Percentiles rank a stretch among this genome's conserved stretches.
These are phyloP conservation scores for Bruguiera gymnorhiza DNA, from an alignment of 345 rosid species.

Conservation along the genomic window DNA sequence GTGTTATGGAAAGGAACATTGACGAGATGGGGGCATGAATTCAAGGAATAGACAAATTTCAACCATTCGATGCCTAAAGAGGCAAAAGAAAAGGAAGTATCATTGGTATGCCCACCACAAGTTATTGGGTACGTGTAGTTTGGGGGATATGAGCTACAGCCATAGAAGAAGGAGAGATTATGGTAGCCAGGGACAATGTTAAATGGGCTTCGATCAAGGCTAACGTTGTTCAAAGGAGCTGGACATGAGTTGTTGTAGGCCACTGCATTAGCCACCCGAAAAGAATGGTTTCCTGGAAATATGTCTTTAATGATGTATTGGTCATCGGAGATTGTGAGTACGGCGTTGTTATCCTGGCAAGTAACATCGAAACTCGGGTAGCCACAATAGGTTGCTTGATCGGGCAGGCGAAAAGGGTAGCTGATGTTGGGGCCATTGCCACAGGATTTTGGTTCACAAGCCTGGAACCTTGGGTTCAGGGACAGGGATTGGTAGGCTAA, in stretches of 20 bases:
- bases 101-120: slow-evolving; percentile 30
- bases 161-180: slow-evolving; percentile 39
- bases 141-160: slow-evolving; percentile 33
- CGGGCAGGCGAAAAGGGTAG: slow-evolving; percentile 48
- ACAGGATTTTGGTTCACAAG: slow-evolving; percentile 47
- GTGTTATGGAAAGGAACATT: slow-evolving; percentile 25
- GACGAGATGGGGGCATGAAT: slow-evolving; percentile 32
- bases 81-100: slow-evolving; percentile 35
- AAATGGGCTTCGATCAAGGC: slow-evolving; percentile 49
- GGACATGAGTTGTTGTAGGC: slow-evolving; percentile 37
- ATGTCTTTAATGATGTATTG: slow-evolving; percentile 43
- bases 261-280: slow-evolving; percentile 36
- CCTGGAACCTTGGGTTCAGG: slow-evolving; percentile 33
- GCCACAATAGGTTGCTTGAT: slow-evolving; percentile 52
- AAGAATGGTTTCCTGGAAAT: slow-evolving; percentile 26
- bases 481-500: slow-evolving; percentile 23
- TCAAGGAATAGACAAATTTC: background rate
- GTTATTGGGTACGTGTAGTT: slow-evolving; percentile 11
- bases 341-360: slow-evolving; percentile 35
- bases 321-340: slow-evolving; percentile 43
- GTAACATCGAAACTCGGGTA: slow-evolving; percentile 42
- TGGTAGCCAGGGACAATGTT: slow-evolving; percentile 15
- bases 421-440: slow-evolving; percentile 45
- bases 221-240: slow-evolving; percentile 38
- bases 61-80: slow-evolving; percentile 21